Evolutionary conservation across 108 stramenopile species (phyloP).

Genomic region (Cyclotella baltica): DNA sequence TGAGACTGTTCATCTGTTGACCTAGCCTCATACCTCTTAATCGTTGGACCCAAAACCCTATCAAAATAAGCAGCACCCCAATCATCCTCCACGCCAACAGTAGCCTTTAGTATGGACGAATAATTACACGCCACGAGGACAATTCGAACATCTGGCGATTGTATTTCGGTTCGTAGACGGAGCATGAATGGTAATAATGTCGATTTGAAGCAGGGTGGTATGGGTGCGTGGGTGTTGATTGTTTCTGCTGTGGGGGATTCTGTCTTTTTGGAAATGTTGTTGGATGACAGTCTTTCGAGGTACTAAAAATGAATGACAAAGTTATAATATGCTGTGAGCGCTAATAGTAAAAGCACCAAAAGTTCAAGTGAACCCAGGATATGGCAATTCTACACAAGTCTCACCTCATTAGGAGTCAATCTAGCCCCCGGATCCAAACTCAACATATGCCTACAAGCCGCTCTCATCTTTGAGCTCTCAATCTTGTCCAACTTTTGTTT

Average conservation of each 20-base stretch:
- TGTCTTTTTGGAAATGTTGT: constrained; percentile 23
- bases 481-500: constrained; percentile 90
- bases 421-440: constrained; percentile 81
- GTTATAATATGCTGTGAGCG: too few relatives aligned
- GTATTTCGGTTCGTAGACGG: constrained; percentile 55
- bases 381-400: too few relatives aligned
- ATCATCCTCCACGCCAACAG: constrained; percentile 80
- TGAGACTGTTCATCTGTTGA: too few relatives aligned
- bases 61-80: constrained; percentile 77
- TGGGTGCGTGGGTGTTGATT: constrained; percentile 40
- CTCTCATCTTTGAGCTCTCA: constrained; percentile 79
- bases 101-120: constrained; percentile 66
- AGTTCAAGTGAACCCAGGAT: constrained; percentile 74
- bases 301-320: too few relatives aligned
- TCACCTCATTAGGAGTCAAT: constrained; percentile 60
- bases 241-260: not conserved
- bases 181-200: constrained; percentile 69
- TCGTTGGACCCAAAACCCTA: constrained; percentile 58
- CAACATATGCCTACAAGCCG: constrained; percentile 91
- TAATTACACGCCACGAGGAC: constrained; percentile 85
- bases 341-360: constrained; percentile 12
- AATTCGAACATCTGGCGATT: constrained; percentile 91
- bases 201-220: constrained; percentile 64
- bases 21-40: constrained; percentile 29
- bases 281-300: constrained; percentile 14